Percentiles rank a stretch among this genome's conserved stretches.
Conservation (phyloP, 2,329 filamentous ascomycete genomes). For the Cercospora sp. region DNA sequence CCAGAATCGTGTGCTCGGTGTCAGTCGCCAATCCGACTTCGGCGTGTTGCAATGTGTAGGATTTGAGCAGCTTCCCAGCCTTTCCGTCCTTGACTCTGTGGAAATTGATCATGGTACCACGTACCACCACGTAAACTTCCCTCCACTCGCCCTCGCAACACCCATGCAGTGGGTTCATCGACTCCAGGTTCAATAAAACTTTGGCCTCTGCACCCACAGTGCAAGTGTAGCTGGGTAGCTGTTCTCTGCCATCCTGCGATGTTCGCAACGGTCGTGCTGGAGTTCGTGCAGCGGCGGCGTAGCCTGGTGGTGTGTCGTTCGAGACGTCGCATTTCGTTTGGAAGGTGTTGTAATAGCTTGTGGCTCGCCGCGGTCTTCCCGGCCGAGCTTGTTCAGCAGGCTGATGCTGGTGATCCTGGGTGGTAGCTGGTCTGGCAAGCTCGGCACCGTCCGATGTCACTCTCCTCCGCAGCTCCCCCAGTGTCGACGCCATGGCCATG, state of each 20-base stretch:
- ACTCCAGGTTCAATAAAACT: conserved; percentile 38
- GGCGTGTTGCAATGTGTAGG: conserved; percentile 72
- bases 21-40: conserved; percentile 74
- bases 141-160: conserved; percentile 37
- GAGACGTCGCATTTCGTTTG: conserved; percentile 36
- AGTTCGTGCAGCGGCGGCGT: conserved; percentile 29
- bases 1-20: conserved; percentile 59
- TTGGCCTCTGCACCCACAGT: conserved; percentile 36
- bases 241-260: conserved; percentile 28
- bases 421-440: not conserved
- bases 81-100: conserved; percentile 60
- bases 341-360: conserved; percentile 40
- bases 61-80: conserved; percentile 61
- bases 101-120: conserved; percentile 67
- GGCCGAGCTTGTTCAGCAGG: conserved; percentile 8
- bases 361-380: conserved; percentile 27
- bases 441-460: not conserved
- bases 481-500: conserved; percentile 5
- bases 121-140: conserved; percentile 60
- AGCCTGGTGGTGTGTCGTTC: conserved; percentile 38
- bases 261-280: conserved; percentile 18
- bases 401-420: conserved; percentile 9
- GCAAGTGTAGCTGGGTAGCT: conserved; percentile 39
- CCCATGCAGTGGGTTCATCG: conserved; percentile 35
- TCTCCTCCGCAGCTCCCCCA: conserved; percentile 7